Conservation (phyloP, 345 rosid genomes). For the Salix suchowensis region DNA sequence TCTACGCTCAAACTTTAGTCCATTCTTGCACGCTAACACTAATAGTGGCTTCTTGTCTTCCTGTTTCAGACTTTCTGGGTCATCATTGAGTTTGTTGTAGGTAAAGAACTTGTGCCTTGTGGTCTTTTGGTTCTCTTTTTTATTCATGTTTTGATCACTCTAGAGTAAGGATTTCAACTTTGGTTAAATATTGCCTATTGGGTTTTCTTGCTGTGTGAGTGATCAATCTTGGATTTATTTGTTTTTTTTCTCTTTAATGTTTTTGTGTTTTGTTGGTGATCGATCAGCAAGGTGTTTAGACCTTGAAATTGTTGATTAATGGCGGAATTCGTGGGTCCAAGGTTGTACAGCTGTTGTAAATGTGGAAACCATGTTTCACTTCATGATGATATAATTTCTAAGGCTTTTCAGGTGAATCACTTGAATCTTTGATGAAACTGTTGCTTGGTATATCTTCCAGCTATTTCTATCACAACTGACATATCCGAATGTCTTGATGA, state of each 20-base stretch:
- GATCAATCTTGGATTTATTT: background rate
- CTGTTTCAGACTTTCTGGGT: background rate
- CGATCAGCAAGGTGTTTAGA: conserved; percentile 9
- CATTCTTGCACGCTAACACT: conserved; percentile 44
- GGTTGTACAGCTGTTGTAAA: conserved; percentile 80
- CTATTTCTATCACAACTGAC: background rate
- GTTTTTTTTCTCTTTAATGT: background rate
- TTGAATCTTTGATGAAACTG: conserved; percentile 3
- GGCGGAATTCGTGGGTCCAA: conserved; percentile 69
- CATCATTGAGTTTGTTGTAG: conserved; percentile 7
- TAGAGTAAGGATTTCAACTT: background rate
- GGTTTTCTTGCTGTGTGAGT: conserved; percentile 1
- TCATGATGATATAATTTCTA: conserved; percentile 87
- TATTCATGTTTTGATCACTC: background rate
- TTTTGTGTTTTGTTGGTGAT: background rate
- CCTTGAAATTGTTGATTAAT: conserved; percentile 29
- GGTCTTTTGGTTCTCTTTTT: background rate
- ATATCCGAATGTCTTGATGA: background rate
- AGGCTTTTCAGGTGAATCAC: conserved; percentile 80
- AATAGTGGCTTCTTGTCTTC: background rate
- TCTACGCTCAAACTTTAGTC: conserved; percentile 18
- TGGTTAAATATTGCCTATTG: background rate
- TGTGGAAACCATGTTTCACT: conserved; percentile 80
- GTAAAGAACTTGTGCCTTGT: conserved; percentile 5
- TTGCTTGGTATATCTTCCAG: background rate